phyloP scores from a whole-genome alignment of 2,329 filamentous ascomycete genomes.

The Penicillium sp. region DNA sequence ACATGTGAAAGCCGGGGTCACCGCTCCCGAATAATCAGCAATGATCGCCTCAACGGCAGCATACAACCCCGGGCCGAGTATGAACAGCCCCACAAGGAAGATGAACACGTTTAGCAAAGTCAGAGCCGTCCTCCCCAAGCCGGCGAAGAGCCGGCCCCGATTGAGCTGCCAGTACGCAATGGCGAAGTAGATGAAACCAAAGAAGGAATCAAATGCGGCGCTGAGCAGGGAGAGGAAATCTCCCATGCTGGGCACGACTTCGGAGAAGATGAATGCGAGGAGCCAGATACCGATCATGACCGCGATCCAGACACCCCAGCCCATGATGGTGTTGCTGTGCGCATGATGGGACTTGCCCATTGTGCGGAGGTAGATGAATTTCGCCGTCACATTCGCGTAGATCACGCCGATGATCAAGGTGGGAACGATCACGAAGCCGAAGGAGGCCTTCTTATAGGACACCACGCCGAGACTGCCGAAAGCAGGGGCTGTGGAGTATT shows the following conservation, averaged over 20 bases:
- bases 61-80: slow-evolving; percentile 53
- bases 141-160: slow-evolving; percentile 39
- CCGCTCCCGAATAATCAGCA: slow-evolving; percentile 47
- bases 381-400: slow-evolving; percentile 50
- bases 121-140: slow-evolving; percentile 39
- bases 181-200: slow-evolving; percentile 53
- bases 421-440: slow-evolving; percentile 52
- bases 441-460: slow-evolving; percentile 50
- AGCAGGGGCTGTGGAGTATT: slow-evolving; percentile 51
- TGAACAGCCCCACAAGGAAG: slow-evolving; percentile 48
- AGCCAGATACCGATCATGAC: slow-evolving; percentile 47
- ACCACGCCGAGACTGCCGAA: slow-evolving; percentile 48
- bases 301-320: slow-evolving; percentile 47
- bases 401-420: slow-evolving; percentile 52
- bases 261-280: slow-evolving; percentile 49
- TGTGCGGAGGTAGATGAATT: slow-evolving; percentile 47
- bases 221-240: slow-evolving; percentile 51
- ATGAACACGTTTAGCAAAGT: slow-evolving; percentile 48
- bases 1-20: slow-evolving; percentile 51
- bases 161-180: slow-evolving; percentile 51
- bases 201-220: slow-evolving; percentile 51
- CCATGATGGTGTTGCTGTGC: slow-evolving; percentile 49
- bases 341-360: slow-evolving; percentile 47
- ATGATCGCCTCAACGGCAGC: slow-evolving; percentile 54
- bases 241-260: slow-evolving; percentile 51